These are phyloP conservation scores for Arxiozyma slooffiae DNA, from an alignment of 1,139 yeast species.

Conservation along the genomic window DNA sequence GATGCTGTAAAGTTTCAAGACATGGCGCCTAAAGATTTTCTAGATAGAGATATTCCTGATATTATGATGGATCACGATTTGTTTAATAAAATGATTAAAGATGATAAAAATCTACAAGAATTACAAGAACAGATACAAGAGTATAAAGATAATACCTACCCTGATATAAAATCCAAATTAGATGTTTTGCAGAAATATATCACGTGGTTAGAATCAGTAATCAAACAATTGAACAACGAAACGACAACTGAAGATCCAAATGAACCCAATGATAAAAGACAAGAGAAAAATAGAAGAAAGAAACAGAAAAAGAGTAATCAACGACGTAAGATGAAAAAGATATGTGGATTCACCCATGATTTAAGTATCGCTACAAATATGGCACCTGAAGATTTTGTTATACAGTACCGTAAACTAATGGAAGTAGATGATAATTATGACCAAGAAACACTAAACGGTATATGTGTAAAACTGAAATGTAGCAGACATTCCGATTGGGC, in stretches of 20 bases:
- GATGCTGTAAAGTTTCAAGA: constrained; percentile 24
- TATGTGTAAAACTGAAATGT: constrained; percentile 25
- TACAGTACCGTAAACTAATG: constrained; percentile 6
- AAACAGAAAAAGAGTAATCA: constrained; percentile 5
- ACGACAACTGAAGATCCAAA: constrained; percentile 14
- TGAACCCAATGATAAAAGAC: constrained; percentile 7
- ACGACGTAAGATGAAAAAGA: constrained; percentile 8
- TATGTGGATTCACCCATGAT: constrained; percentile 24
- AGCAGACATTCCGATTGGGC: constrained; percentile 27
- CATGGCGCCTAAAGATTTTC: constrained; percentile 18
- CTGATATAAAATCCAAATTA: constrained; percentile 15
- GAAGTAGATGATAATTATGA: constrained; percentile 8
- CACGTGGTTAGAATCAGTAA: constrained; percentile 25
- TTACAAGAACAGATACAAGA: constrained; percentile 16
- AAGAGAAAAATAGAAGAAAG: constrained; percentile 12
- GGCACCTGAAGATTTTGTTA: constrained; percentile 15
- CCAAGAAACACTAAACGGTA: constrained; percentile 10
- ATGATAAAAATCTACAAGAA: constrained; percentile 20
- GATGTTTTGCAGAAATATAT: constrained; percentile 21
- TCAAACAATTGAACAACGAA: constrained; percentile 8
- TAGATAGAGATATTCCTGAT: constrained; percentile 12
- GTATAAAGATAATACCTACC: constrained; percentile 11
- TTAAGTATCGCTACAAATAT: constrained; percentile 10
- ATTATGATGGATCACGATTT: constrained; percentile 31
- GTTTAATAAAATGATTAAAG: constrained; percentile 30